phyloP scores from a whole-genome alignment of 2,329 filamentous ascomycete genomes.

The Cercospora sesami region DNA sequence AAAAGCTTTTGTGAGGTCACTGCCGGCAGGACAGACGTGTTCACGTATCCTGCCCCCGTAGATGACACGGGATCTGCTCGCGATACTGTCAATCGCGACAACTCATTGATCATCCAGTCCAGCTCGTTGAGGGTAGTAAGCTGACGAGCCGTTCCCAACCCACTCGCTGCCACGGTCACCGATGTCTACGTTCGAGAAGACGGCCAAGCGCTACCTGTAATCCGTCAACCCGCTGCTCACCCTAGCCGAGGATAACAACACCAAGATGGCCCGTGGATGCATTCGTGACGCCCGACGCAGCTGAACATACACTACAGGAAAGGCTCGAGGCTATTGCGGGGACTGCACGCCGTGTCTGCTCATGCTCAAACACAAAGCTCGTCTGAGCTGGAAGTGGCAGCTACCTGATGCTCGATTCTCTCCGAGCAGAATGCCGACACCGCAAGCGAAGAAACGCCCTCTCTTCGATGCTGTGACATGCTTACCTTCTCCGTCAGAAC shows the following conservation, averaged over 20 bases:
- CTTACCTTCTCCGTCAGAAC: not conserved
- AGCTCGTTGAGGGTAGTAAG: not conserved
- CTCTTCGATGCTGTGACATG: not conserved
- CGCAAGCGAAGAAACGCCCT: not conserved
- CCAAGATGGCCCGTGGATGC: slow-evolving; percentile 82
- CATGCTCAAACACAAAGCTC: not conserved
- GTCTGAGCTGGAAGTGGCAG: not conserved
- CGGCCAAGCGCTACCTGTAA: slow-evolving; percentile 76
- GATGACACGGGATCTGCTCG: not conserved
- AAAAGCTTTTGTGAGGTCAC: not conserved
- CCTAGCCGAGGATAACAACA: slow-evolving; percentile 66
- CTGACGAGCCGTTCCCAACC: not conserved
- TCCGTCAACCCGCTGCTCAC: slow-evolving; percentile 73
- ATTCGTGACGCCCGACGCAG: slow-evolving; percentile 82
- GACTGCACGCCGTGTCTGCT: not conserved
- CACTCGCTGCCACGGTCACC: slow-evolving; percentile 73
- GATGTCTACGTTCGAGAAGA: slow-evolving; percentile 80
- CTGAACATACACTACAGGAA: slow-evolving; percentile 81
- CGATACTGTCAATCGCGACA: not conserved
- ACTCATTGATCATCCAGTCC: not conserved
- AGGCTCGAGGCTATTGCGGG: slow-evolving; percentile 66
- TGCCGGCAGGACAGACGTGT: not conserved
- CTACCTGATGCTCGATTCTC: not conserved
- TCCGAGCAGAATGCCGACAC: not conserved
- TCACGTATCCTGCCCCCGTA: too few relatives aligned